Evolutionary conservation across 1,139 yeast genomes (phyloP).

Genomic region (Taphrina pruni): DNA sequence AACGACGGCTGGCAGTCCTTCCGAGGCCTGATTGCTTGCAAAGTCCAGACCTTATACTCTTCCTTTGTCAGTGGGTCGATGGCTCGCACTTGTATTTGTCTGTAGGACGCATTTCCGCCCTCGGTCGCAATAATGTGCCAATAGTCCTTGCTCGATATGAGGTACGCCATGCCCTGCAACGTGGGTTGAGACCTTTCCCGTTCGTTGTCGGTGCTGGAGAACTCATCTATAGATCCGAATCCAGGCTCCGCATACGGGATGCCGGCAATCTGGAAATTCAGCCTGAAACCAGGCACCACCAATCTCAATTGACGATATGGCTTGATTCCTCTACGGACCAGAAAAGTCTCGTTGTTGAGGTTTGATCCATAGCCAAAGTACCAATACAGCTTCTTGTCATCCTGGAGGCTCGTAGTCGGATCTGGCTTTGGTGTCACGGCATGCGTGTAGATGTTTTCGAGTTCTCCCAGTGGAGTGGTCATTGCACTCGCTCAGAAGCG

Average conservation of each 20-base stretch:
- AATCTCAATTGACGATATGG: slow-evolving; percentile 22
- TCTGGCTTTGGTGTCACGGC: slow-evolving; percentile 1
- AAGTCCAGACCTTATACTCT: slow-evolving; percentile 22
- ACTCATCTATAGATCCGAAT: slow-evolving; percentile 29
- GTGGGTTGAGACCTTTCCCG: slow-evolving; percentile 7
- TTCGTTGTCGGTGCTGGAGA: slow-evolving; percentile 4
- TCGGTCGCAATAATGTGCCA: slow-evolving; percentile 38
- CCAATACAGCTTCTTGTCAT: slow-evolving; percentile 12
- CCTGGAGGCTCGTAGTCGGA: not conserved
- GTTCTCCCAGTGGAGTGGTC: slow-evolving; percentile 6
- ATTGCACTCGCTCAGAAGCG: not conserved
- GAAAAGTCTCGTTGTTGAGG: slow-evolving; percentile 29
- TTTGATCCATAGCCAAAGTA: slow-evolving; percentile 39
- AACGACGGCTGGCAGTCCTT: slow-evolving; percentile 26
- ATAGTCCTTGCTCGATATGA: slow-evolving; percentile 24
- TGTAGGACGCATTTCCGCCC: slow-evolving; percentile 32
- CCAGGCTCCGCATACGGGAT: slow-evolving; percentile 38
- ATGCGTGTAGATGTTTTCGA: slow-evolving; percentile 10
- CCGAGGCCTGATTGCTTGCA: slow-evolving; percentile 34
- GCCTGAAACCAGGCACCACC: slow-evolving; percentile 14
- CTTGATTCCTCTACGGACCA: slow-evolving; percentile 33
- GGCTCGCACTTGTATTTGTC: slow-evolving; percentile 18
- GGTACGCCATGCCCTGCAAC: slow-evolving; percentile 38
- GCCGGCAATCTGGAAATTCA: slow-evolving; percentile 37
- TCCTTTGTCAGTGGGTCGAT: slow-evolving; percentile 16